These are phyloP conservation scores for Trichoderma arundinaceum DNA, from an alignment of 2,329 filamentous ascomycete genomes.

Conservation along the genomic window DNA sequence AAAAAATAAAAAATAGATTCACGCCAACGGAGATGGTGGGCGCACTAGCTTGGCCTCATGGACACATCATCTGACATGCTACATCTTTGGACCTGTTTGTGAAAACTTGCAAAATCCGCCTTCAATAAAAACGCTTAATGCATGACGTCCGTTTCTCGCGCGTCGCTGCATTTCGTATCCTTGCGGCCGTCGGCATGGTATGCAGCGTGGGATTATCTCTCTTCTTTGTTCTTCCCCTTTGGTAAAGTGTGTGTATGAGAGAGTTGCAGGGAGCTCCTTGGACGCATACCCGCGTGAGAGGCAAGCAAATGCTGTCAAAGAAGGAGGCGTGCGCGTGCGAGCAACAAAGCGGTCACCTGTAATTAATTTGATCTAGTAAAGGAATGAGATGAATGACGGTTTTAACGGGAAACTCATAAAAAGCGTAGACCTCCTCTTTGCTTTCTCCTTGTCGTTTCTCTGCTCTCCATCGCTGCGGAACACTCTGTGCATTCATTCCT, in stretches of 20 bases:
- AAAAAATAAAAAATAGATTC: neutral
- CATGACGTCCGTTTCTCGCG: neutral
- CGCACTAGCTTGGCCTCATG: slow-evolving; percentile 32
- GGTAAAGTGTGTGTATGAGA: neutral
- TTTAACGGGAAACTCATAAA: neutral
- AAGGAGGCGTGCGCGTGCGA: slow-evolving; percentile 13
- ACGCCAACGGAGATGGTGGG: slow-evolving; percentile 26
- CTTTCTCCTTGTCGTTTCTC: neutral
- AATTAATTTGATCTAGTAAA: slow-evolving; percentile 5
- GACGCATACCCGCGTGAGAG: neutral
- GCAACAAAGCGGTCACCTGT: neutral
- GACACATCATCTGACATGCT: slow-evolving; percentile 34
- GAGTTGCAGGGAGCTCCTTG: neutral
- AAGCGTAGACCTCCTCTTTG: neutral
- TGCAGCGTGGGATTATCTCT: neutral
- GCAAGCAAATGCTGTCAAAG: slow-evolving; percentile 1
- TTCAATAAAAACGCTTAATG: neutral
- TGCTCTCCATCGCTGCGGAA: neutral
- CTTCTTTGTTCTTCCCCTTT: neutral
- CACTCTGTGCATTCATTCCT: neutral
- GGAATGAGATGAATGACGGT: neutral
- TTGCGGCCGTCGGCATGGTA: too few relatives aligned
- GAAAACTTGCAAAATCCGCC: neutral
- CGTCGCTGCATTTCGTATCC: neutral
- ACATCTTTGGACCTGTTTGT: slow-evolving; percentile 26